Evolutionary conservation across 2,329 filamentous ascomycete species (phyloP).

Genomic region (Monilinia fructigena): DNA sequence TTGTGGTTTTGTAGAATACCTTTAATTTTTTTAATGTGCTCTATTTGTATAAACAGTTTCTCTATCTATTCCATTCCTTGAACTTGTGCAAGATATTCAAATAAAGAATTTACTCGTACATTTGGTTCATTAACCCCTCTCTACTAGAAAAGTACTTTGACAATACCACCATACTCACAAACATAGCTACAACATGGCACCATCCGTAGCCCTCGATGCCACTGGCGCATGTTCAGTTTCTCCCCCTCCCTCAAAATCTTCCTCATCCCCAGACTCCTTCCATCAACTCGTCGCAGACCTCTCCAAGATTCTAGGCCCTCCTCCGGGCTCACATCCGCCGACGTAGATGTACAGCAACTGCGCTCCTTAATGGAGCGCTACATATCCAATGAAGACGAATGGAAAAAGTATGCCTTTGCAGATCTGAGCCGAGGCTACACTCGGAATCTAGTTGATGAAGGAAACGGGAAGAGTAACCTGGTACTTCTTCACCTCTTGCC

Average conservation of each 20-base stretch:
- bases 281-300: conserved; percentile 71
- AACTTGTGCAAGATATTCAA: background rate
- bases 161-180: background rate
- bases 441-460: conserved; percentile 83
- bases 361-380: conserved; percentile 73
- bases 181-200: background rate
- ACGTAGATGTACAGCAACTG: conserved; percentile 73
- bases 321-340: conserved; percentile 77
- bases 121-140: background rate
- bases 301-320: conserved; percentile 71
- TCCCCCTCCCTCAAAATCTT: conserved; percentile 27
- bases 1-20: no score
- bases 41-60: background rate
- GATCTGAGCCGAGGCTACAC: conserved; percentile 74
- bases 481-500: conserved; percentile 37
- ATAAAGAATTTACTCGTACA: background rate
- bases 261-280: conserved; percentile 52
- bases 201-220: conserved; percentile 15
- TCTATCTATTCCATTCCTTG: background rate
- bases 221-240: conserved; percentile 6
- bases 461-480: conserved; percentile 66
- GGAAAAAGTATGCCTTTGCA: conserved; percentile 72
- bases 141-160: background rate
- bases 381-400: conserved; percentile 65
- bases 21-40: background rate